Evolutionary conservation across 768 basidiomycete genomes (phyloP), one percentile per base, ranked within the genome.

Genomic region (Omphalotus guepiniiformis): DNA sequence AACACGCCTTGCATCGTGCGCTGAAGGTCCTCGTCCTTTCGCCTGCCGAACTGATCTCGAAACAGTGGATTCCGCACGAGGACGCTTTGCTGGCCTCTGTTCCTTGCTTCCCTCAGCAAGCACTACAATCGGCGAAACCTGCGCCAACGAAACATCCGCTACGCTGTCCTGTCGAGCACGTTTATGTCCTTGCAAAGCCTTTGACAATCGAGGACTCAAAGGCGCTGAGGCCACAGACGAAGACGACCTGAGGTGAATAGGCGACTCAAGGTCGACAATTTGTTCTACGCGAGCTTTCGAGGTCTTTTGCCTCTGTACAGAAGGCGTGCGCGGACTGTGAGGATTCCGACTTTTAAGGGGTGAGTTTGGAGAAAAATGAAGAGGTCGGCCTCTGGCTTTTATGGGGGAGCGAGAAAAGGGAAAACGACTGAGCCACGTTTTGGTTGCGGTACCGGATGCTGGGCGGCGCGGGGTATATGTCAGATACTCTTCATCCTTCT

Each of bases 311-410:
- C 39, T 32, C n/a, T 32, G 28, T 22, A 22, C 22, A 13, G 15
- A 34, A 18, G 42, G 19, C 26, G 19, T 44, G 19, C 15, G 18
- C 22, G 30, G 28, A 3, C 16, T 29, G 30, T 11, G 30, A 21
- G 6, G 18, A 35, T 15, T n/a, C n/a, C n/a, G 12, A 30, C 21
- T 35, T 13, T 7, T 30, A 4, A 25, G 13, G 4, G 42, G 30
- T 6, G 30, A 32, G 12, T 21, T 23, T 16, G 42, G 42, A 32
- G 42, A 44, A 15, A 44, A 44, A 29, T 44, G 29, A 15, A 44
- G 19, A 15, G 42, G 35, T 32, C 42, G 42, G 30, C 28, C 42
- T 32, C 35, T 28, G 13, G 42, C 42, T 12, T 32, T 27, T 26
- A 42, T 18, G 6, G 42, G 42, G 22, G 42, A 44, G n/a, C 35